Evolutionary conservation across 331 rosid genomes (phyloP), one percentile per base, ranked within the genome.

Genomic region (Cydonia oblonga): DNA sequence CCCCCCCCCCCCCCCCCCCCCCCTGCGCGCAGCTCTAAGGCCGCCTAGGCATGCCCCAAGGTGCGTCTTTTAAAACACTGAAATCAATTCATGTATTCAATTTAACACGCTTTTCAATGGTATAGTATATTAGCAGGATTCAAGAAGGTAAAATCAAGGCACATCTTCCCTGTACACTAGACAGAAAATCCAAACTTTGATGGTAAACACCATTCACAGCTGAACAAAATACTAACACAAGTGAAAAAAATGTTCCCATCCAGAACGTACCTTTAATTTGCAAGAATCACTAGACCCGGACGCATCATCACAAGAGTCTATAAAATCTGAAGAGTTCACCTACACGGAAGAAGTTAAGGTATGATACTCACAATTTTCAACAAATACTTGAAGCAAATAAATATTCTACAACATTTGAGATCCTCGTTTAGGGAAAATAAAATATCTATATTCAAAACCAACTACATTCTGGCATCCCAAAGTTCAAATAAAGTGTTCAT

Each of bases 191-290:
- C 10, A 22, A 23, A 20, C 20, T 13, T 57, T 59, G 9, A 69
- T 23, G 15, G 28, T 13, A 38, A 62, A 24, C 22, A 15, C 35
- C 26, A 25, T 71, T 64, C 62, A 71, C 54, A 66, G 28, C 20
- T 10, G 10, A 71, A 61, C 61, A 33, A 18, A 63, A 53, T 61
- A 29, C 53, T 29, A 5, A 72, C 42, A 20, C 6, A 75, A 46
- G 9, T 46, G 64, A 58, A 64, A 56, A 71, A 76, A 38, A 38
- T 77, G 52, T 35, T 40, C 66, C 68, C 66, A 68, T 61, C 18
- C 58, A 76, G 51, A 32, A 72, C 85, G 64, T 74, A 93, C 97
- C 98, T 91, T 93, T 65, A 93, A 78, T 76, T 83, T 83, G 79
- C 88, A 88, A 73, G 84, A 83, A 73, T 80, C 46, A 44, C 80